Evolutionary conservation across 2,329 filamentous ascomycete genomes (phyloP).

Genomic region (Epichloe gansuensis): DNA sequence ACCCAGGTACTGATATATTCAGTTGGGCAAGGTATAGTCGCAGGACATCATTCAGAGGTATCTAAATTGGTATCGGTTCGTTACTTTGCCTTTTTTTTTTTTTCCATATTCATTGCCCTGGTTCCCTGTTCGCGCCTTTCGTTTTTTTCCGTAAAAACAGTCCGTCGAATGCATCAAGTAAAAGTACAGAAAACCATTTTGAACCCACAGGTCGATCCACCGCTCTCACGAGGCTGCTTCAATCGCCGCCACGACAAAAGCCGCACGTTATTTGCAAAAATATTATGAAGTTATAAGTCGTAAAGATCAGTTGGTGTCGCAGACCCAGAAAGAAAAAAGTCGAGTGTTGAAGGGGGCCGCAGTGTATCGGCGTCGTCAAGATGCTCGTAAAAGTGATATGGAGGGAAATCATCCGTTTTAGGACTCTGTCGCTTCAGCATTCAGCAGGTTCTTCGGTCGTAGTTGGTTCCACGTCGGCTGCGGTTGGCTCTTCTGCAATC

Average conservation of each 20-base stretch:
- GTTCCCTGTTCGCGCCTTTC: neutral
- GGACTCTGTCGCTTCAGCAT: neutral
- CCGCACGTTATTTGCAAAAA: neutral
- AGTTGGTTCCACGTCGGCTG: neutral
- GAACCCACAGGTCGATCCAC: neutral
- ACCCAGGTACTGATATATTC: neutral
- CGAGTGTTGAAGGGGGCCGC: neutral
- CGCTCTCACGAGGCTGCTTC: neutral
- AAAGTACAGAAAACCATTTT: neutral
- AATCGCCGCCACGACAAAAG: neutral
- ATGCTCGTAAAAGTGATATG: neutral
- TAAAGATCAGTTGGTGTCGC: neutral
- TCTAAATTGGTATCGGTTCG: slow-evolving; percentile 3
- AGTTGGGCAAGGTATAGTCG: neutral
- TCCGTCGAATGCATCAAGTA: neutral
- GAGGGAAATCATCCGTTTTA: neutral
- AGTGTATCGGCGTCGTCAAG: neutral
- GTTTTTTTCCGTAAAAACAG: neutral
- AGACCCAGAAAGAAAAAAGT: neutral
- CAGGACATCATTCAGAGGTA: neutral
- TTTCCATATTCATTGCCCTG: neutral
- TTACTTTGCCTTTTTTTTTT: neutral
- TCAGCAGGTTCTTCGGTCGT: neutral
- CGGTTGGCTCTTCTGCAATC: neutral
- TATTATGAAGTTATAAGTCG: neutral